These are phyloP conservation scores for Citrullus amarus DNA, from an alignment of 306 rosid genomes.

Conservation along the genomic window DNA sequence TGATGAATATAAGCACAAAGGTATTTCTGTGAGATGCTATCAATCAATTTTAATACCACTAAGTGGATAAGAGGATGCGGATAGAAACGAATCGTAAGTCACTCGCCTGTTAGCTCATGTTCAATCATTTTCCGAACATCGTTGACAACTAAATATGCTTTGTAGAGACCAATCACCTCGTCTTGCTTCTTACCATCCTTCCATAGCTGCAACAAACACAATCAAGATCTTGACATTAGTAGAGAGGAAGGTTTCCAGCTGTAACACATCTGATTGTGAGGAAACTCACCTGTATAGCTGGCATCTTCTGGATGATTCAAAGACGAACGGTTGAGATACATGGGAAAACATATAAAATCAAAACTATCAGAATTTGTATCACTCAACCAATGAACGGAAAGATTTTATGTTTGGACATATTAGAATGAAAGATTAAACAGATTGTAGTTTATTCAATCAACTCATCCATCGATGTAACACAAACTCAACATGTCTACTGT, in stretches of 20 bases:
- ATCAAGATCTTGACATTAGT: background rate
- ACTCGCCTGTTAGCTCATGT: conserved; percentile 25
- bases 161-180: conserved; percentile 74
- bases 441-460: background rate
- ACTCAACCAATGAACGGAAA: conserved; percentile 9
- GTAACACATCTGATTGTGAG: conserved; percentile 1
- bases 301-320: conserved; percentile 65
- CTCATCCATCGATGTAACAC: background rate
- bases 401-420: background rate
- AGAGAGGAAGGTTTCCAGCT: background rate
- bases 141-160: conserved; percentile 47
- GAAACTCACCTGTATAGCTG: conserved; percentile 71
- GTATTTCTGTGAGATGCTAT: background rate
- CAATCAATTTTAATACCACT: background rate
- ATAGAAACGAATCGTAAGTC: conserved; percentile 6
- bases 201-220: conserved; percentile 53
- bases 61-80: background rate
- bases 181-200: conserved; percentile 56
- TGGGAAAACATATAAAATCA: background rate
- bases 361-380: conserved; percentile 2
- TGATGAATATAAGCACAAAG: background rate
- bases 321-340: conserved; percentile 19
- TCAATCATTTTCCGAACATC: conserved; percentile 73
- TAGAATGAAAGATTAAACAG: background rate
- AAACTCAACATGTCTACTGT: background rate